phyloP scores from a whole-genome alignment of 306 rosid genomes.

The Nissolia schottii region DNA sequence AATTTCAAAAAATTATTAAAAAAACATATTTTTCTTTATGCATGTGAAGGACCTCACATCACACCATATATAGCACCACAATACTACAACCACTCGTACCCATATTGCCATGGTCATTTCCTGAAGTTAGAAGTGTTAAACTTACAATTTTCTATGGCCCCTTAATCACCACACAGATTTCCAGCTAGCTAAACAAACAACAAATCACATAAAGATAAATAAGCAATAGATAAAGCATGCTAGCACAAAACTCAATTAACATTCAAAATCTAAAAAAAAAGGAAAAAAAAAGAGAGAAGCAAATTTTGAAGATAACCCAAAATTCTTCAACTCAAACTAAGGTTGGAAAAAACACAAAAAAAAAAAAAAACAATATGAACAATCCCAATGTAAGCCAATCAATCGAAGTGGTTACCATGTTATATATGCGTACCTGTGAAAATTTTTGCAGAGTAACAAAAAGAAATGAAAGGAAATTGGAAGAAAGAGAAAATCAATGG shows the following conservation, averaged over 20 bases:
- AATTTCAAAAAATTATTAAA: neutral
- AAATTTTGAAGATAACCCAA: constrained; percentile 6
- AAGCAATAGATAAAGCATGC: neutral
- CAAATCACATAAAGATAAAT: neutral
- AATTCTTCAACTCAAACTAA: constrained; percentile 13
- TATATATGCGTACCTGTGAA: constrained; percentile 11
- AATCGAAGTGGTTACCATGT: constrained; percentile 11
- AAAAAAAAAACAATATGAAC: neutral
- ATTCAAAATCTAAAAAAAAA: neutral
- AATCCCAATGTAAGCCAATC: constrained; percentile 13
- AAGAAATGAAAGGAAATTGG: neutral
- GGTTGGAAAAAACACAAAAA: neutral
- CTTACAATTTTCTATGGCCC: neutral
- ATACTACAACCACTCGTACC: neutral
- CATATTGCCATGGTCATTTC: neutral
- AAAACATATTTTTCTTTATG: neutral
- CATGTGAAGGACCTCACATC: neutral
- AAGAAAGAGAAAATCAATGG: constrained; percentile 16
- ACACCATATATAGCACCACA: neutral
- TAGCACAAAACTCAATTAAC: neutral
- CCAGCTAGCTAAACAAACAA: neutral
- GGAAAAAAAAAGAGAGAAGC: too few relatives aligned
- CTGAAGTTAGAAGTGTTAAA: neutral
- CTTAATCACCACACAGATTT: constrained; percentile 10
- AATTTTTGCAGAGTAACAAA: constrained; percentile 18